Conservation (phyloP, 1,284 basidiomycete genomes). For the Tilletiopsis washingtonensis region DNA sequence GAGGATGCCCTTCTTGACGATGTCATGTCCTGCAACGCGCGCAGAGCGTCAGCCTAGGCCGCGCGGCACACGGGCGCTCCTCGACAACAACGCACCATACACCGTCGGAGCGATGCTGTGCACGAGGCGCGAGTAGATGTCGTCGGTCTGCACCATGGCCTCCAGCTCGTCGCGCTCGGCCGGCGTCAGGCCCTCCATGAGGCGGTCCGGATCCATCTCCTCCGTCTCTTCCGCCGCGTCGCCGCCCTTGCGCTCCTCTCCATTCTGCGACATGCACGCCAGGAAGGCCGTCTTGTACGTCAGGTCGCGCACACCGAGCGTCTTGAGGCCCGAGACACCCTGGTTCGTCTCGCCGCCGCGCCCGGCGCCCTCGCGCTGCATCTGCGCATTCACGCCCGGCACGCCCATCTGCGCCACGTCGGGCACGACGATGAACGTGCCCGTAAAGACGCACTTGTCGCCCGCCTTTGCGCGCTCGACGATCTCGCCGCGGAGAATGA, state of each 20-base stretch:
- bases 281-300: conserved; percentile 98
- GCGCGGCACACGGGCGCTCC: neutral
- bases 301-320: conserved; percentile 85
- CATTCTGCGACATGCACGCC: conserved; percentile 92
- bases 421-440: conserved; percentile 95
- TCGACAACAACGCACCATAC: conserved; percentile 55
- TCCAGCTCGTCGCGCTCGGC: conserved; percentile 91
- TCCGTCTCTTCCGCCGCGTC: conserved; percentile 63
- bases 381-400: conserved; percentile 86
- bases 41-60: neutral
- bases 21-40: conserved; percentile 63
- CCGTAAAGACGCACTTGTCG: conserved; percentile 96
- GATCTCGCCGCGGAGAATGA: conserved; percentile 86
- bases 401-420: conserved; percentile 94
- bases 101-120: conserved; percentile 95
- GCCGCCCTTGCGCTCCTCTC: conserved; percentile 56
- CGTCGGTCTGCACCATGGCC: conserved; percentile 82
- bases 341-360: conserved; percentile 57
- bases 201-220: conserved; percentile 65
- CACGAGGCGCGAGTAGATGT: conserved; percentile 89
- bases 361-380: conserved; percentile 72
- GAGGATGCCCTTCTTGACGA: conserved; percentile 96
- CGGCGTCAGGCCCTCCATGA: conserved; percentile 78
- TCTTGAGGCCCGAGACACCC: conserved; percentile 90
- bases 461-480: conserved; percentile 97